phyloP scores from a whole-genome alignment of 2,329 filamentous ascomycete species.

The Reticulascus tulasneorum region DNA sequence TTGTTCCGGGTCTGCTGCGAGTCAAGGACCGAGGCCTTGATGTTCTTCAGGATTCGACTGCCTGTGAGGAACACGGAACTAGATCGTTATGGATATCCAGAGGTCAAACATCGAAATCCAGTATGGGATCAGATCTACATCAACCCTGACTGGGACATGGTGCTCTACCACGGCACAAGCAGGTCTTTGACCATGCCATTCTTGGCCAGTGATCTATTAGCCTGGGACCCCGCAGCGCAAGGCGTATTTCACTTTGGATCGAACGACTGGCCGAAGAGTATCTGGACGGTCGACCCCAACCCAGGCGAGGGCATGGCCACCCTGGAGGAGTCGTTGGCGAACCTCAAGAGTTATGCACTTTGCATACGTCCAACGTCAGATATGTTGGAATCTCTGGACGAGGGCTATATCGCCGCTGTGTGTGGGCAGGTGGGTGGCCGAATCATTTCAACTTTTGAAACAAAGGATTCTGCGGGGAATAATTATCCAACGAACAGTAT shows the following conservation, averaged over 20 bases:
- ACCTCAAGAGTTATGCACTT: constrained; percentile 7
- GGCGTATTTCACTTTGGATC: constrained; percentile 14
- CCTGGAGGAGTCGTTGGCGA: constrained; percentile 7
- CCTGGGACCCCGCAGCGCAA: constrained; percentile 10
- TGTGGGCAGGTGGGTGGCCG: constrained; percentile 7
- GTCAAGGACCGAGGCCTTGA: constrained; percentile 10
- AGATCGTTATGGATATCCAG: constrained; percentile 6
- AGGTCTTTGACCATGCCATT: constrained; percentile 8
- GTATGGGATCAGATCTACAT: constrained; percentile 13
- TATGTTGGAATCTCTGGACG: constrained; percentile 3
- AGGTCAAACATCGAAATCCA: constrained; percentile 13
- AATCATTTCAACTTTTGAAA: too few species aligned
- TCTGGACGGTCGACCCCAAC: constrained; percentile 8
- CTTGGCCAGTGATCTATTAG: constrained; percentile 15
- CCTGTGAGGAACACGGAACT: constrained; percentile 8
- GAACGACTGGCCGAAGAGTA: constrained; percentile 10
- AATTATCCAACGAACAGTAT: constrained; percentile 9
- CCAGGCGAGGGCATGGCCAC: constrained; percentile 12
- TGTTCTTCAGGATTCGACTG: constrained; percentile 17
- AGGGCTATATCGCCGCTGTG: constrained; percentile 9
- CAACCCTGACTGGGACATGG: constrained; percentile 18
- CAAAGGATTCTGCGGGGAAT: too few species aligned
- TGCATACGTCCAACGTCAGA: constrained; percentile 8
- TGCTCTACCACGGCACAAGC: constrained; percentile 10
- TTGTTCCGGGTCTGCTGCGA: constrained; percentile 15